Conservation (phyloP, 169 alveolate genomes). For the Toxoplasma gondii region DNA sequence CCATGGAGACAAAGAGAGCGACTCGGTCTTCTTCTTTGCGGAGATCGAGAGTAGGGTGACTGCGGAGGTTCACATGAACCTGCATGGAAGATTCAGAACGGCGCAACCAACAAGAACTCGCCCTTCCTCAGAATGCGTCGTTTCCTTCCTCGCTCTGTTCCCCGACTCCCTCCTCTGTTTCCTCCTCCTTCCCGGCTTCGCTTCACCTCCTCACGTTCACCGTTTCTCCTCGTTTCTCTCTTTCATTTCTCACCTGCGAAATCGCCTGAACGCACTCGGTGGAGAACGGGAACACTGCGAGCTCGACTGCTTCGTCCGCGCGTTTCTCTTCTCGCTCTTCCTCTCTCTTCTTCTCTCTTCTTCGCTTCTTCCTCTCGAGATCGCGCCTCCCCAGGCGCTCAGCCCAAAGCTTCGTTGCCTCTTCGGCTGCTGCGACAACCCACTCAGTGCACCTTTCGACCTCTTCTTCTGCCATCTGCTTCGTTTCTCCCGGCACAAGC, state of each 20-base stretch:
- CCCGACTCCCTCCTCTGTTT: no score
- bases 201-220: no score
- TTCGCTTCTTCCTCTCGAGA: background rate
- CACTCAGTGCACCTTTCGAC: background rate
- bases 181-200: no score
- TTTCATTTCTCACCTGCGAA: conserved; percentile 28
- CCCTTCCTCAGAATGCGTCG: background rate
- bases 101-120: background rate
- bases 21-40: conserved; percentile 11
- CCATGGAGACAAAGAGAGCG: conserved; percentile 13
- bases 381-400: background rate
- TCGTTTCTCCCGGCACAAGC: background rate
- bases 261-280: background rate
- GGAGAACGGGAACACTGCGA: conserved; percentile 2
- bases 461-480: background rate
- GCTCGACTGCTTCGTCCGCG: background rate
- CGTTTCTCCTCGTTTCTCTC: background rate
- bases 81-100: background rate
- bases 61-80: background rate
- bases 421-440: conserved; percentile 1
- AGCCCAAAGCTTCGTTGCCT: conserved; percentile 13
- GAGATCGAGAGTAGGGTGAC: background rate
- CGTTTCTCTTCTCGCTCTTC: background rate
- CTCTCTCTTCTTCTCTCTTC: background rate
- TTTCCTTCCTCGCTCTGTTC: background rate